These are phyloP conservation scores for Kentomonas sorsogonicus DNA, from an alignment of 208 protist species.

Conservation along the genomic window DNA sequence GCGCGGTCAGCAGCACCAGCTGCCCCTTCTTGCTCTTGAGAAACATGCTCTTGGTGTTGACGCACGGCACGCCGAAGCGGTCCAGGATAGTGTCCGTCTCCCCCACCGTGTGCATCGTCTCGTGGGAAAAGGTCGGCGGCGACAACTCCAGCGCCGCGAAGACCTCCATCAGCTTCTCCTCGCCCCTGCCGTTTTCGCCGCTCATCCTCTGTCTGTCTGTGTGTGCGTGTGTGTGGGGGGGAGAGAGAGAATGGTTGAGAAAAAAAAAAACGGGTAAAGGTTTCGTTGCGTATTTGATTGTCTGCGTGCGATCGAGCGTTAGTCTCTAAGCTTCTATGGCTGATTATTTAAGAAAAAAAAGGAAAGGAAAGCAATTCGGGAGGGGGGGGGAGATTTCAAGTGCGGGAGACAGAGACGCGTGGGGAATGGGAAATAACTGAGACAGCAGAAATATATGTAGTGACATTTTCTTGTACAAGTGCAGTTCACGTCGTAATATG, in stretches of 20 bases:
- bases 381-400: background rate
- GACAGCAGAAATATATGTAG: constrained; percentile 4
- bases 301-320: background rate
- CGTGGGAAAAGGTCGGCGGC: constrained; percentile 55
- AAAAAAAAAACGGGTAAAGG: too few relatives aligned
- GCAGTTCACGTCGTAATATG: too few relatives aligned
- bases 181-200: constrained; percentile 43
- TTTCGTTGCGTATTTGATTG: constrained; percentile 1
- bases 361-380: background rate
- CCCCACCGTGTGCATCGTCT: constrained; percentile 67
- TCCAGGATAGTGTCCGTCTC: constrained; percentile 50
- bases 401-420: background rate
- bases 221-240: too few relatives aligned
- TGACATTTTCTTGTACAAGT: too few relatives aligned
- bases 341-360: constrained; percentile 5
- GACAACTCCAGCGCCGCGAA: constrained; percentile 36
- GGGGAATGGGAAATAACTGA: background rate
- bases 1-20: constrained; percentile 69
- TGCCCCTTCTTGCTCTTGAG: constrained; percentile 89
- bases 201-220: too few relatives aligned
- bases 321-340: background rate
- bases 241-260: too few relatives aligned
- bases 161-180: constrained; percentile 46
- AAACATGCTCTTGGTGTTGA: constrained; percentile 84
- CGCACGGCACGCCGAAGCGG: constrained; percentile 37